phyloP scores from a whole-genome alignment of 1,284 basidiomycete genomes.

The Rhodotorula sp. region DNA sequence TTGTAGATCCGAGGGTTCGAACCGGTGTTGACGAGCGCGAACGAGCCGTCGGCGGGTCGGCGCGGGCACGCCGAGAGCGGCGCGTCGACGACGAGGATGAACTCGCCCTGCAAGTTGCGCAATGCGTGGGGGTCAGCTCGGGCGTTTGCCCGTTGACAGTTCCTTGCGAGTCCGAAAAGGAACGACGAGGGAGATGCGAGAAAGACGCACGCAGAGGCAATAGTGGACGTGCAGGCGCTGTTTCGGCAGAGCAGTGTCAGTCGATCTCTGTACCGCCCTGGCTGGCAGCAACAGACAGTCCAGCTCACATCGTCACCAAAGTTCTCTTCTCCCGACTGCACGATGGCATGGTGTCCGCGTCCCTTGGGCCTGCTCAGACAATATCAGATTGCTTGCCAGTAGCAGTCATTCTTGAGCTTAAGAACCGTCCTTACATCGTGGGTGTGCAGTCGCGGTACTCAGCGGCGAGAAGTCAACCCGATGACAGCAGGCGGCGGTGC shows the following conservation, averaged over 20 bases:
- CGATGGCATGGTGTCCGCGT: slow-evolving; percentile 5
- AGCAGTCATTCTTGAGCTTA: too few relatives aligned
- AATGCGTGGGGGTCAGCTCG: neutral
- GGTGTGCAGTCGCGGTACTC: neutral
- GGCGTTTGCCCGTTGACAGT: neutral
- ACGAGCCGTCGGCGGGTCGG: slow-evolving; percentile 25
- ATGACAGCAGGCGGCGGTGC: neutral
- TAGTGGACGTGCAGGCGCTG: slow-evolving; percentile 30
- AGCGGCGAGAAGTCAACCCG: neutral
- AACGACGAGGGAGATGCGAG: neutral
- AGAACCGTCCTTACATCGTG: neutral
- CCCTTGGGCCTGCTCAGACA: slow-evolving; percentile 1
- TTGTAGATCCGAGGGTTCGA: slow-evolving; percentile 27
- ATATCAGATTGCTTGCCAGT: too few relatives aligned
- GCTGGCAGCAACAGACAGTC: too few relatives aligned
- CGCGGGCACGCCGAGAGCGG: slow-evolving; percentile 19
- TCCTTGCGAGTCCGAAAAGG: neutral
- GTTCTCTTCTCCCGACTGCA: neutral
- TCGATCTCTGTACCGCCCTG: neutral
- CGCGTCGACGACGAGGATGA: slow-evolving; percentile 29
- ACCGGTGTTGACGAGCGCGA: slow-evolving; percentile 22
- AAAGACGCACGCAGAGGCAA: slow-evolving; percentile 27
- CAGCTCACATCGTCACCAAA: neutral
- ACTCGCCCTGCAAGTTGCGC: slow-evolving; percentile 24
- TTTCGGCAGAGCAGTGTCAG: neutral